Evolutionary conservation across 208 protist species (phyloP).

Genomic region (Trypanosoma scelopori): DNA sequence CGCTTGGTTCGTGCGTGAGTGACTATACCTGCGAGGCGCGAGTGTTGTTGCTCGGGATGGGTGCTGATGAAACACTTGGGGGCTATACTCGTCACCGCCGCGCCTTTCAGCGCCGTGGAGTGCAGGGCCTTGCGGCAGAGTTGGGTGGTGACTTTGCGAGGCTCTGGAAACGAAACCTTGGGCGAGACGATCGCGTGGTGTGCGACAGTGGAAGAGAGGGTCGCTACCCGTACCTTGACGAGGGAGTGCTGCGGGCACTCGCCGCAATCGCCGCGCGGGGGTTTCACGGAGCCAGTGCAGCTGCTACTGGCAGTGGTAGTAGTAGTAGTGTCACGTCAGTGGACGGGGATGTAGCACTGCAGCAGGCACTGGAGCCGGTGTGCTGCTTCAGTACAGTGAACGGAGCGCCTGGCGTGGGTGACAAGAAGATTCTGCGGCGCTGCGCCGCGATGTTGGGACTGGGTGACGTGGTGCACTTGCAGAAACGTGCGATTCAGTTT

Average conservation of each 20-base stretch:
- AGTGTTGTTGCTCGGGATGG: slow-evolving; percentile 93
- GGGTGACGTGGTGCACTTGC: slow-evolving; percentile 56
- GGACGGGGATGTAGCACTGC: slow-evolving; percentile 37
- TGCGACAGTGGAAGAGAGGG: slow-evolving; percentile 92
- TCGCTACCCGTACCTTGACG: slow-evolving; percentile 94
- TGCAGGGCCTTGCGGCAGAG: slow-evolving; percentile 68
- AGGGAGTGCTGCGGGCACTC: slow-evolving; percentile 83
- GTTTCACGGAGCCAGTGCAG: slow-evolving; percentile 29
- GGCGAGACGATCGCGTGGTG: slow-evolving; percentile 94
- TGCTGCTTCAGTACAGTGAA: slow-evolving; percentile 48
- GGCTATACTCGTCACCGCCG: slow-evolving; percentile 94
- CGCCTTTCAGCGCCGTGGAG: slow-evolving; percentile 66
- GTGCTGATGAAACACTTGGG: slow-evolving; percentile 95
- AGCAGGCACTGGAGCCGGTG: slow-evolving; percentile 49
- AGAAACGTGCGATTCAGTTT: slow-evolving; percentile 98
- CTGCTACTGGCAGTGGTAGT: too few relatives aligned
- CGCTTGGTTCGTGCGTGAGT: slow-evolving; percentile 32
- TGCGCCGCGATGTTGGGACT: slow-evolving; percentile 87
- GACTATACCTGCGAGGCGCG: slow-evolving; percentile 61
- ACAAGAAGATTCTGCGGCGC: slow-evolving; percentile 91
- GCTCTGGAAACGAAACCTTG: slow-evolving; percentile 95
- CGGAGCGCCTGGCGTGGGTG: slow-evolving; percentile 79
- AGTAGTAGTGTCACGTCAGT: not conserved
- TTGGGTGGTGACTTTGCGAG: slow-evolving; percentile 87
- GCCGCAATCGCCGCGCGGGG: slow-evolving; percentile 57